These are phyloP conservation scores for Scutellaria galericulata DNA, from an alignment of 257 asterid genomes.

Conservation along the genomic window DNA sequence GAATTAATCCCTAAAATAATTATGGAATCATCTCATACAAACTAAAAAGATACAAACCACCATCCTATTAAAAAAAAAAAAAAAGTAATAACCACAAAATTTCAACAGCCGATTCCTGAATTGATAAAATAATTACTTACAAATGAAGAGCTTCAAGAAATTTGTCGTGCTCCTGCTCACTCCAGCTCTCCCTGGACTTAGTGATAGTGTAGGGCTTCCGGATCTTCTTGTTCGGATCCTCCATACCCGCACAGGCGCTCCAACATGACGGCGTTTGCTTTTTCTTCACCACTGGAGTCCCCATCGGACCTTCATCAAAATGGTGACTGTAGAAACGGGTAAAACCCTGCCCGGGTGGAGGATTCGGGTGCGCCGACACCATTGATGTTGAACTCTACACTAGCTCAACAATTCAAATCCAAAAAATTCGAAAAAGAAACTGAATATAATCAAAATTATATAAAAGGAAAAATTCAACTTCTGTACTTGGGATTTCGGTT, in stretches of 20 bases:
- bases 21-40: no score
- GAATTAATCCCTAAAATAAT: no score
- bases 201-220: conserved; percentile 87
- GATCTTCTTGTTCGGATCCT: conserved; percentile 62
- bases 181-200: conserved; percentile 89
- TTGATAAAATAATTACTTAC: conserved; percentile 29
- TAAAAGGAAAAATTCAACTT: background rate
- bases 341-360: conserved; percentile 50
- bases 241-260: conserved; percentile 45
- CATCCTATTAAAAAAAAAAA: background rate
- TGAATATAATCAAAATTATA: background rate
- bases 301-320: conserved; percentile 42
- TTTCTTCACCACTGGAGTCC: conserved; percentile 18
- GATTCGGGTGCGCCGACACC: conserved; percentile 71
- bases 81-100: background rate
- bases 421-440: background rate
- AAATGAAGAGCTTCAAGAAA: conserved; percentile 61
- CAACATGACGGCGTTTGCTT: conserved; percentile 23
- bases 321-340: conserved; percentile 33
- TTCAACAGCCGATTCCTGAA: background rate
- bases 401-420: conserved; percentile 23
- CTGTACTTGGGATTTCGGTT: background rate
- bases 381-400: conserved; percentile 34
- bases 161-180: conserved; percentile 80
- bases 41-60: background rate